Base-by-base conservation (phyloP, 2,329 filamentous ascomycete species). In the Talaromyces sp. region DNA sequence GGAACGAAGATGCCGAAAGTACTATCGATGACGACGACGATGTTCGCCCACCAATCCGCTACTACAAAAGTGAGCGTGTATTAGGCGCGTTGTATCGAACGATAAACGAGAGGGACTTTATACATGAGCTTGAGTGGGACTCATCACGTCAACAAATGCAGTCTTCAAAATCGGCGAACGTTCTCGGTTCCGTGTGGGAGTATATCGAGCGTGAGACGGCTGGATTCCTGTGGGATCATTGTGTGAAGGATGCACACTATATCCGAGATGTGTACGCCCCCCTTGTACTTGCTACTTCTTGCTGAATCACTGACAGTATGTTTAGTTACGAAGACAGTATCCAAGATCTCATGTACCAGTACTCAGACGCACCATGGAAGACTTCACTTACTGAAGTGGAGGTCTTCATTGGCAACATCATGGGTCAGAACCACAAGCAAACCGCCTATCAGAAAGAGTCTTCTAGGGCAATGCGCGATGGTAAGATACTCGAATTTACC, bases 31-130 rank as follows among this genome's bases (percentile, higher is more conserved):
- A 57, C n/a, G 58, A 60, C 31, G 58, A 60, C 15, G 56, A 58
- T 21, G 40, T 43, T 33, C 58, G 52, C 0, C 74, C 77, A 0
- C 72, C 64, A 5, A 75, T 79, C 25, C 70, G 73, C 3, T 93
- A 85, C 67, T 92, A 94, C 68, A 72, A 71, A 33, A 91, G 87
- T 1, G 64, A 83, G 0, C 90, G 89, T 63, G 77, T 88, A 0
- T 79, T 94, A 0, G 90, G 90, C 0, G 72, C 79, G 4, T 76
- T 95, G 0, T 94, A 89, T 67, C 83, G 89, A 1, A 81, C 79
- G 0, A 85, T 95, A 10, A 84, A 95, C 63, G 89, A 94, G 69
- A 46, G 79, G 80, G 54, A 88, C 92, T 43, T 68, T 60, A 63
- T 62, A 43, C 19, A 63, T 3, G 57, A 65, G 25, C 45, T 68